Evolutionary conservation across 306 rosid genomes (phyloP).

Genomic region (Fragaria nilgerrensis): DNA sequence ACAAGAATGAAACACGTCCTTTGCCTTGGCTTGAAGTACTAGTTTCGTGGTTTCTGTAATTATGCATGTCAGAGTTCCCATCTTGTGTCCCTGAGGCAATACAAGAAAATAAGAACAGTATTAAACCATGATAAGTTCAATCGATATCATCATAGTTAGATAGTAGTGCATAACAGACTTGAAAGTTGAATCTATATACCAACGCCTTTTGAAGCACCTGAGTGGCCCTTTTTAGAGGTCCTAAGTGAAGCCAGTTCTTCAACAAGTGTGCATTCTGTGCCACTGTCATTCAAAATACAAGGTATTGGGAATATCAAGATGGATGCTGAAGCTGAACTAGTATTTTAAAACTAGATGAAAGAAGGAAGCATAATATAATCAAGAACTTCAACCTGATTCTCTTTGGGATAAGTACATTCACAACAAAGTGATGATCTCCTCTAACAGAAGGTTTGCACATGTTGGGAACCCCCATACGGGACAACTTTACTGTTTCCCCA

Average conservation of each 20-base stretch:
- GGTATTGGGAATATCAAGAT: slow-evolving; percentile 4
- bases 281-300: slow-evolving; percentile 31
- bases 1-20: slow-evolving; percentile 36
- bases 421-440: slow-evolving; percentile 83
- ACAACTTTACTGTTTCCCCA: slow-evolving; percentile 71
- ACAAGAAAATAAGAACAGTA: not conserved
- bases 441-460: slow-evolving; percentile 71
- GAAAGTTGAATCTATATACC: slow-evolving; percentile 32
- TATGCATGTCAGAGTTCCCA: slow-evolving; percentile 31
- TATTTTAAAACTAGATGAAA: slow-evolving; percentile 1
- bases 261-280: slow-evolving; percentile 55
- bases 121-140: slow-evolving; percentile 8
- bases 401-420: slow-evolving; percentile 76
- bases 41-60: slow-evolving; percentile 25
- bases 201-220: slow-evolving; percentile 29
- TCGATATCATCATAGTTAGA: not conserved
- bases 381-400: slow-evolving; percentile 56
- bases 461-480: slow-evolving; percentile 74
- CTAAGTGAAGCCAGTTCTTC: slow-evolving; percentile 63
- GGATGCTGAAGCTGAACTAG: slow-evolving; percentile 4
- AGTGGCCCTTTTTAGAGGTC: slow-evolving; percentile 40
- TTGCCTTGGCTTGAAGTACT: slow-evolving; percentile 32
- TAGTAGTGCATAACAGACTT: not conserved
- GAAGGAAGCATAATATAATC: slow-evolving; percentile 2
- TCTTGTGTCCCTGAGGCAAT: slow-evolving; percentile 40